phyloP scores from a whole-genome alignment of 176 grass and related monocot genomes.

The Phyllostachys edulis region DNA sequence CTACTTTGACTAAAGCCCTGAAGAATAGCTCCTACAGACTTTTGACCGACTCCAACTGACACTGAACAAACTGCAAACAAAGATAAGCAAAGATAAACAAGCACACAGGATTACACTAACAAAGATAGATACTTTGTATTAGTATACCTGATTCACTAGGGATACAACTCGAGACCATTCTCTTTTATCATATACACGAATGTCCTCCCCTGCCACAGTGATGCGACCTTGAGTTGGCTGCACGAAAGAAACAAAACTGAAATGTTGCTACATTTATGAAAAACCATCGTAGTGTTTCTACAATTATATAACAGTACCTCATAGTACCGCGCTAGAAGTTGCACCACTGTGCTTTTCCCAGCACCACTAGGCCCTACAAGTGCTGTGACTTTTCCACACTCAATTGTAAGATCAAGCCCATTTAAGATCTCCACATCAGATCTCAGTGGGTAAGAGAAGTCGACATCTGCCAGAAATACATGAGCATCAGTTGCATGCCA shows the following conservation, averaged over 20 bases:
- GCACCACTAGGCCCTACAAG: slow-evolving; percentile 94
- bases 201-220: slow-evolving; percentile 90
- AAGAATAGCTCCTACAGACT: too few relatives aligned
- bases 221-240: slow-evolving; percentile 89
- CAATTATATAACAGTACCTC: slow-evolving; percentile 53
- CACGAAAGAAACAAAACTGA: slow-evolving; percentile 29
- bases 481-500: slow-evolving; percentile 23
- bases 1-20: too few relatives aligned
- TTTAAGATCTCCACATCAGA: slow-evolving; percentile 83
- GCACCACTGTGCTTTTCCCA: slow-evolving; percentile 95
- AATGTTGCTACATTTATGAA: slow-evolving; percentile 28
- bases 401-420: slow-evolving; percentile 79
- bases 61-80: too few relatives aligned
- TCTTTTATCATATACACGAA: slow-evolving; percentile 93
- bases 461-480: slow-evolving; percentile 63
- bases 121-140: background rate
- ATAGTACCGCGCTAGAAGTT: slow-evolving; percentile 93
- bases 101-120: too few relatives aligned
- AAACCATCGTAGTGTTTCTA: slow-evolving; percentile 17
- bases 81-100: too few relatives aligned
- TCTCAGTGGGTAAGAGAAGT: slow-evolving; percentile 95
- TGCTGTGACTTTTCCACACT: slow-evolving; percentile 91
- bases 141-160: slow-evolving; percentile 79
- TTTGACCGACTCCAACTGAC: too few relatives aligned
- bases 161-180: slow-evolving; percentile 92